Base-by-base conservation (phyloP, 2,329 filamentous ascomycete species). In the Aspergillus ochraceus region DNA sequence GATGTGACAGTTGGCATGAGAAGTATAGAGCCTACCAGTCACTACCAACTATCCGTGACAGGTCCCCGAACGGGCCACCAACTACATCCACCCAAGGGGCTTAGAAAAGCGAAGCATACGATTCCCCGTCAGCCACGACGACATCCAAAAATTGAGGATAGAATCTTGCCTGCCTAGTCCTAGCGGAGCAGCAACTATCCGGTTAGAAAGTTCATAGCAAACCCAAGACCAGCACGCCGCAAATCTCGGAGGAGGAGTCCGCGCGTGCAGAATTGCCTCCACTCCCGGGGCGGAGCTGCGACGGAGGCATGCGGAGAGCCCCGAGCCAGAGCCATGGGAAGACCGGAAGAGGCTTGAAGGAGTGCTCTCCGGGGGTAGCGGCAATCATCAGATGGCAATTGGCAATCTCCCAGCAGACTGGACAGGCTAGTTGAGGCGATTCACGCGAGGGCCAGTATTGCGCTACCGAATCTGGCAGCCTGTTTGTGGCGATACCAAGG, bases 221-320 rank as follows among this genome's bases (percentile, higher is more conserved):
- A 9, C 26, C 26, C 26, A 29, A 29, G 26, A 29, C 8, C 26
- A 29, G 24, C 17, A 26, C 11, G 29, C 29, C 42, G 12, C 17
- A 47, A 47, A 17, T 53, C 36, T 32, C 53, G 51, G 51, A 49
- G 42, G 42, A 47, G 22, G 8, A 22, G 53, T 47, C 53, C 53
- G 53, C 53, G 53, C 42, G 22, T 54, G 36, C 42, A 55, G 39
- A 47, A 47, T 46, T 17, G 52, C 36, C 57, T 62, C 60, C 55
- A 60, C 57, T 57, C 26, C 24, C 30, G 52, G 29, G 61, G 61
- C 61, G 61, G 58, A 60, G 58, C 49, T 56, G 26, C 32, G 42
- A 59, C 55, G 45, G 53, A 32, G 53, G 8, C 22, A 47, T 55
- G 53, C 42, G 53, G 53, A 55, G 58, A 50, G 55, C 53, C 36